Percentiles rank a stretch among this genome's conserved stretches.
Evolutionary conservation across 495 filamentous ascomycete genomes (phyloP).

Genomic region (Rostrohypoxylon terebratum): DNA sequence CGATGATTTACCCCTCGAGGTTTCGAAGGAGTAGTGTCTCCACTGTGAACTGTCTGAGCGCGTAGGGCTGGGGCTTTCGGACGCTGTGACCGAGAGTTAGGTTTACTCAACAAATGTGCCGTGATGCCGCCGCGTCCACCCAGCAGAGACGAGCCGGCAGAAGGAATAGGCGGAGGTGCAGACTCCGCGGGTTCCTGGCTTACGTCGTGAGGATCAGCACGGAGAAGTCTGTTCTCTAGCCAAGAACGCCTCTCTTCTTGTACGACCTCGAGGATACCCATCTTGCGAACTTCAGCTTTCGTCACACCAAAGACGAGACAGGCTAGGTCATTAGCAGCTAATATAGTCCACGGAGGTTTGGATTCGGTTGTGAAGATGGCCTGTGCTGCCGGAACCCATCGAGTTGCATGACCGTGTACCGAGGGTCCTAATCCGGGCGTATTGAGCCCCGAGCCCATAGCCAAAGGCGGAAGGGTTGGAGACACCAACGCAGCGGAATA

Average conservation of each 20-base stretch:
- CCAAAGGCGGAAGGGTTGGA: conserved; percentile 55
- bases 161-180: conserved; percentile 52
- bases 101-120: conserved; percentile 86
- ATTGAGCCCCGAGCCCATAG: conserved; percentile 50
- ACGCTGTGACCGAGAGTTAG: conserved; percentile 73
- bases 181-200: conserved; percentile 59
- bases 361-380: conserved; percentile 96
- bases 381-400: conserved; percentile 91
- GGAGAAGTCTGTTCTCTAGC: conserved; percentile 86
- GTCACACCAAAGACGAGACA: conserved; percentile 97
- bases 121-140: conserved; percentile 84
- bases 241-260: conserved; percentile 86
- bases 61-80: conserved; percentile 60
- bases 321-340: conserved; percentile 96
- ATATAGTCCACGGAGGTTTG: conserved; percentile 90
- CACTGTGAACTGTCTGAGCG: conserved; percentile 80
- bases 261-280: conserved; percentile 95
- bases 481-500: conserved; percentile 58
- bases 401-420: conserved; percentile 85
- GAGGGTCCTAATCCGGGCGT: conserved; percentile 54
- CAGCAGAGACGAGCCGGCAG: conserved; percentile 62
- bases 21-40: conserved; percentile 72
- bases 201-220: conserved; percentile 60
- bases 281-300: conserved; percentile 89
- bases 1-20: conserved; percentile 65